Evolutionary conservation across 805 yeast genomes (phyloP), one percentile per base, ranked within the genome.

Genomic region (Ogataea pilisensis): DNA sequence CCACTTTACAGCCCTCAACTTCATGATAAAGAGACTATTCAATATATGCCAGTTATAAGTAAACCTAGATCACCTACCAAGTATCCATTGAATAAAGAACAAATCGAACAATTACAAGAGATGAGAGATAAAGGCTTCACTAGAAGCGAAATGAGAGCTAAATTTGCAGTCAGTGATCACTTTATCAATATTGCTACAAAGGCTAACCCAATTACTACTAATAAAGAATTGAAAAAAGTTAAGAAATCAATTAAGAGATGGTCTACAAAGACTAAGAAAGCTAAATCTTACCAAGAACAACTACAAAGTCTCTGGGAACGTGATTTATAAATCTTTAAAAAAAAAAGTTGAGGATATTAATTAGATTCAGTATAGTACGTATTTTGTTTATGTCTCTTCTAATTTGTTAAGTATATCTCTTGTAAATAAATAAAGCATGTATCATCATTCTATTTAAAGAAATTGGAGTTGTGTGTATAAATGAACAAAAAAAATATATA

Each of bases 131-230:
- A 45, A 30, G 65, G 66, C 7, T 44, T 46, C 12, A 46, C 63
- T 13, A 59, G 67, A 51, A 54, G 53, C 24, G 53, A 56, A 37
- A 49, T 65, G 34, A 53, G 42, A 35, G 54, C 53, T n/a, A 54
- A 60, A 37, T 64, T 56, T 27, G 43, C 49, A 1, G 54, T 61
- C 9, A 50, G 63, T 2, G 57, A 60, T 34, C 48, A 53, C 28
- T 64, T 64, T 38, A 52, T 65, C 30, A 55, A 55, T 45, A 47
- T 64, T 14, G 45, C 61, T 8, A 60, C 68, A 2, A 42, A 42
- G 3, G 41, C 60, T 22, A 57, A 56, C 37, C 43, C 48, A 5
- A 41, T 44, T 28, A 53, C 54, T 9, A 8, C 44, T 11, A 41
- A 43, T 9, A 45, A 49, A 26, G 57, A 58, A 22, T 36, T 39